A percentile compares a stretch with the other conserved stretches of the same genome.
Evolutionary conservation across 2,329 filamentous ascomycete species (phyloP).

Genomic region (Ascochyta koolunga): DNA sequence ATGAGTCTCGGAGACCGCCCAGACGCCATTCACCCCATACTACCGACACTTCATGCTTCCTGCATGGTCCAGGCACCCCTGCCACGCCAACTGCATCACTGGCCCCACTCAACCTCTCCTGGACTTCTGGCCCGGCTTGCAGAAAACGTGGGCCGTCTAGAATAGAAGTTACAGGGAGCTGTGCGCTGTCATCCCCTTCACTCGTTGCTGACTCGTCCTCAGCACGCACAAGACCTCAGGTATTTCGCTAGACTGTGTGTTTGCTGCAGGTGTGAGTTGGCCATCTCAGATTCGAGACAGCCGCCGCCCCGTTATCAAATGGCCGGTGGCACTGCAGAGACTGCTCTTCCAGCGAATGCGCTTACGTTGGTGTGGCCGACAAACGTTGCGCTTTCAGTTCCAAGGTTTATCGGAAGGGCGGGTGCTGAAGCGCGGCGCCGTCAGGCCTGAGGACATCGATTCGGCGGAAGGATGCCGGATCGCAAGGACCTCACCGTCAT

Average conservation of each 20-base stretch:
- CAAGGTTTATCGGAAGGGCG: slow-evolving; percentile 41
- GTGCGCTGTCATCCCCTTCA: slow-evolving; percentile 49
- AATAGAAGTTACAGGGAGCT: slow-evolving; percentile 39
- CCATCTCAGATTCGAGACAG: slow-evolving; percentile 26
- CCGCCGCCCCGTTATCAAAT: slow-evolving; percentile 25
- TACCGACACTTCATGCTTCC: slow-evolving; percentile 40
- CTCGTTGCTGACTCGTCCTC: slow-evolving; percentile 42
- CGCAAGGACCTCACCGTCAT: slow-evolving; percentile 35
- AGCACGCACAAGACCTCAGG: slow-evolving; percentile 33
- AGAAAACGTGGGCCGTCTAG: slow-evolving; percentile 48
- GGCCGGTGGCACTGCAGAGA: slow-evolving; percentile 21
- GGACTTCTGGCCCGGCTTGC: slow-evolving; percentile 38
- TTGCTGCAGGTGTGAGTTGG: slow-evolving; percentile 39
- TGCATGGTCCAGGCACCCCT: slow-evolving; percentile 40
- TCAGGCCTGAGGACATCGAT: slow-evolving; percentile 31
- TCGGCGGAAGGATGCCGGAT: slow-evolving; percentile 34
- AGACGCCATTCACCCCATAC: slow-evolving; percentile 50
- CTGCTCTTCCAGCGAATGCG: slow-evolving; percentile 18
- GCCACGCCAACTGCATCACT: slow-evolving; percentile 43
- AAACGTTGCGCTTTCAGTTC: slow-evolving; percentile 26
- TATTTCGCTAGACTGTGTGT: slow-evolving; percentile 33
- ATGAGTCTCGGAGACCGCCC: slow-evolving; percentile 35
- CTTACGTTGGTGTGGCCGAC: slow-evolving; percentile 30
- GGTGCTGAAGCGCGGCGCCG: slow-evolving; percentile 43
- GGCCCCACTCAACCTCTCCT: slow-evolving; percentile 41